Base-by-base conservation (phyloP, 2,329 filamentous ascomycete genomes). In the Dactylellina haptotyla region DNA sequence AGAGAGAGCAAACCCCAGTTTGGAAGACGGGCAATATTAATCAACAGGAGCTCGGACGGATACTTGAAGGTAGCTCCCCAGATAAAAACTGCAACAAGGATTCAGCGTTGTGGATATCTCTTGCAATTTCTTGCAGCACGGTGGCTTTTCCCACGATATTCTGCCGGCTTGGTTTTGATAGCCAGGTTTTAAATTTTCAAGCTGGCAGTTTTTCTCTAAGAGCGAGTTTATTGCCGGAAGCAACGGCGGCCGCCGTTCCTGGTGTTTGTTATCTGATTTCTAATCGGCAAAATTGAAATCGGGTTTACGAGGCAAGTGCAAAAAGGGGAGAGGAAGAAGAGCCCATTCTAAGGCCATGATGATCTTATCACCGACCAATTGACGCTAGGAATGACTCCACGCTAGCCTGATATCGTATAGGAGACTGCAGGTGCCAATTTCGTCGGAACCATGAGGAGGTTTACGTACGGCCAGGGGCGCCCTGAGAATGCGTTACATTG, bases 321-420 rank as follows among this genome's bases (percentile, higher is more conserved):
- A 16, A 34, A 65, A 66, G 51, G 51, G 50, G 50, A 57, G 50
- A 46, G 20, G n/a, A 53, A 53, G 30, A 39, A 54, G 43, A 54
- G 51, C 18, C 45, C 53, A 67, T 56, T 43, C 32, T 32, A 41
- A 67, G 63, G 53, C 54, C 63, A 67, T 39, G 45, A 67, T 69
- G 46, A 61, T 69, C 56, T 69, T 69, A 69, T 69, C 64, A 56
- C 54, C 56, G 64, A 53, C 64, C 64, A 69, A 69, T 69, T 32
- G 56, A 59, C 53, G 41, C 20, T 26, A 39, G 14, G 23, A 50
- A 5, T n/a, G 26, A 10, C 16, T 54, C 30, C 30, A 54, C 50
- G 50, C 63, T 58, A 54, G 64, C 64, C 64, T 25, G 53, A 45
- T 51, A 39, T 18, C 53, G 37, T 54, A 59, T 16, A 30, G 53